Percentiles rank a stretch among this genome's conserved stretches.
phyloP scores from a whole-genome alignment of 352 stramenopile species.

The Phytophthora hybrid region DNA sequence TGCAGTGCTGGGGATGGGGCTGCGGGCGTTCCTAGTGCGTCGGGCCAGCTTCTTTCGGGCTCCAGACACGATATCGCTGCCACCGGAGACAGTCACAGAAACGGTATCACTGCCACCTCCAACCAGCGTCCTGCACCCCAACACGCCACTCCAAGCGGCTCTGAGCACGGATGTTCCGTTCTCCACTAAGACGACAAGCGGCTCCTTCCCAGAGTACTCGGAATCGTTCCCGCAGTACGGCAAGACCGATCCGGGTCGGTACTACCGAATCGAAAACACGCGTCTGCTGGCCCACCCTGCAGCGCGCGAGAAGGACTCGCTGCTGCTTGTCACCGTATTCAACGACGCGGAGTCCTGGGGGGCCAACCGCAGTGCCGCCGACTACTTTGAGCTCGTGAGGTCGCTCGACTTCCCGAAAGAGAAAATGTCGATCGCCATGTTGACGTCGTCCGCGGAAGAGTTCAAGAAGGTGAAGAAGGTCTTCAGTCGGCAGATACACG shows the following conservation, averaged over 20 bases:
- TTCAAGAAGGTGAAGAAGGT: conserved; percentile 31
- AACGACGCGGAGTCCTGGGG: conserved; percentile 49
- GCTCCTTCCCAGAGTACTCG: conserved; percentile 15
- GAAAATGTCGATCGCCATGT: conserved; percentile 46
- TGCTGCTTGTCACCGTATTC: conserved; percentile 42
- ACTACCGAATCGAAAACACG: conserved; percentile 33
- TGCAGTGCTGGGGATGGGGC: not conserved
- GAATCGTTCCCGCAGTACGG: conserved; percentile 31
- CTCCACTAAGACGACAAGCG: conserved; percentile 4
- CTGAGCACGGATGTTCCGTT: conserved; percentile 24
- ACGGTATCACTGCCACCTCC: not conserved
- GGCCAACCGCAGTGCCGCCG: conserved; percentile 18
- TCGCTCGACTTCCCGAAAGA: conserved; percentile 38
- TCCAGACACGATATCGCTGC: not conserved
- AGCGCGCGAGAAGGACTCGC: conserved; percentile 21
- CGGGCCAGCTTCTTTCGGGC: not conserved
- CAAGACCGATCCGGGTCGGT: conserved; percentile 25
- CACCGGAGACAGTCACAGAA: conserved; percentile 5
- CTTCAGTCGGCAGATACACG: conserved; percentile 26
- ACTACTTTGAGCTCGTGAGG: conserved; percentile 45
- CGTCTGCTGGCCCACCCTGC: conserved; percentile 3
- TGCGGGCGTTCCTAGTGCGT: not conserved
- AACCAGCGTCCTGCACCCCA: conserved; percentile 27
- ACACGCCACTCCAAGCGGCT: conserved; percentile 15
- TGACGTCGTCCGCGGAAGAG: conserved; percentile 46